Base-by-base conservation (phyloP, 2,329 filamentous ascomycete species). In the Fusarium nanum region DNA sequence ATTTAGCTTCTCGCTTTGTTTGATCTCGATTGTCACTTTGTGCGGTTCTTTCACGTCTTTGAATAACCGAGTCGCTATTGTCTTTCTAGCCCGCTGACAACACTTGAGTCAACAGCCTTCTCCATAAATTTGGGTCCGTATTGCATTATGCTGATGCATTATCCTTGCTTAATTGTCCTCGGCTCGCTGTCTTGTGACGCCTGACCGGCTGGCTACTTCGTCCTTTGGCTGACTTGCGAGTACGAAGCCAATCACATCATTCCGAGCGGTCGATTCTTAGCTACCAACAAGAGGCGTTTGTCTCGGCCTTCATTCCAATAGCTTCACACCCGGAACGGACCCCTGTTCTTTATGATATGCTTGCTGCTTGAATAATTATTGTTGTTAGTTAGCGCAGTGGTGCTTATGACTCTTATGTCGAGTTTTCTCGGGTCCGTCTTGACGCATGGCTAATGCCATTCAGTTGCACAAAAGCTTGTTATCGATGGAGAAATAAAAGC, bases 101-200 rank as follows among this genome's bases (percentile, higher is more conserved):
- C 69, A 49, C 32, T 34, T 66, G 71, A 72, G 61, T 65, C 63
- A 63, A 67, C 52, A 37, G 55, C 57, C 56, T 61, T 65, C 70
- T 72, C 72, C 72, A 72, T 67, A 75, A 74, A 72, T 64, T 49
- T 54, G 70, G 64, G 57, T 48, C 49, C 47, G 48, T 52, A 74
- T 75, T 75, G 72, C 73, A 75, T 75, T 73, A 75, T 68, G 46
- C 62, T 75, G 73, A 75, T 75, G 72, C 60, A 72, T 42, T 50
- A 71, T 56, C 71, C 71, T 58, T 69, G 63, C 48, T 54, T 59
- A 55, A 45, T 47, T 70, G 53, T 54, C 60, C 45, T 71, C 54
- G 53, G 47, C 47, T 55, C 49, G 45, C 34, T 59, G 72, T 75
- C 73, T 75, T 74, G 73, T 75, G 73, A 75, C 68, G 68, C 64